phyloP scores from a whole-genome alignment of 192 early-diverging fungal species.

The Paraglomus occultum region DNA sequence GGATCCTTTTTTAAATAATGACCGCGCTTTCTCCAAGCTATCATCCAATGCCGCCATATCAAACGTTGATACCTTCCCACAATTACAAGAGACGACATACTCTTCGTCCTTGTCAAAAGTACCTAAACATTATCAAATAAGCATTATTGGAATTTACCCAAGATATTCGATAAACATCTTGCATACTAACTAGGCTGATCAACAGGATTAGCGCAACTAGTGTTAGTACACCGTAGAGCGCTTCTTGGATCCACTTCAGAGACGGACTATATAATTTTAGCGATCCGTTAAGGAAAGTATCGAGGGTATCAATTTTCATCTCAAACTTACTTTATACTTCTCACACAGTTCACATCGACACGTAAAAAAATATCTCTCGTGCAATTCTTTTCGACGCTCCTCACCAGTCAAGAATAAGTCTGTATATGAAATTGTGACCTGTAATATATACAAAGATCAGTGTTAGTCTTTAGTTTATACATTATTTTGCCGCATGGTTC shows the following conservation, averaged over 20 bases:
- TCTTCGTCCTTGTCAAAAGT: constrained; percentile 17
- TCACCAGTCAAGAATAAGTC: constrained; percentile 34
- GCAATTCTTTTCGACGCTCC: constrained; percentile 37
- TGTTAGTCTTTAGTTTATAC: constrained; percentile 4
- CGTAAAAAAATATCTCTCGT: constrained; percentile 39
- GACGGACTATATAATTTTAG: neutral
- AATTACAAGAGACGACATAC: constrained; percentile 6
- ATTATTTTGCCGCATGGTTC: neutral
- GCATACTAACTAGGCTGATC: constrained; percentile 13
- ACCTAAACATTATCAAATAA: constrained; percentile 3
- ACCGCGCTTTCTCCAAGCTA: neutral
- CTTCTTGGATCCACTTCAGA: constrained; percentile 22
- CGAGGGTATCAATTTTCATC: neutral
- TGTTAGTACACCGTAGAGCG: constrained; percentile 22
- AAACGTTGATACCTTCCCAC: neutral
- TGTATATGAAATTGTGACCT: constrained; percentile 37
- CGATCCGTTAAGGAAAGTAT: neutral
- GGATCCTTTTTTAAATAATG: constrained; percentile 20
- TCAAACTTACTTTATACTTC: constrained; percentile 4
- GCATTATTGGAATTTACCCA: neutral
- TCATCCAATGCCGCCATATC: constrained; percentile 19
- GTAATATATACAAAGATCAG: neutral
- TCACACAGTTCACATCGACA: constrained; percentile 38
- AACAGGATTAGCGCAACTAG: constrained; percentile 19
- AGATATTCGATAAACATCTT: neutral